Conservation (phyloP, 2,329 filamentous ascomycete genomes). For the Sporothrix curviconia region DNA sequence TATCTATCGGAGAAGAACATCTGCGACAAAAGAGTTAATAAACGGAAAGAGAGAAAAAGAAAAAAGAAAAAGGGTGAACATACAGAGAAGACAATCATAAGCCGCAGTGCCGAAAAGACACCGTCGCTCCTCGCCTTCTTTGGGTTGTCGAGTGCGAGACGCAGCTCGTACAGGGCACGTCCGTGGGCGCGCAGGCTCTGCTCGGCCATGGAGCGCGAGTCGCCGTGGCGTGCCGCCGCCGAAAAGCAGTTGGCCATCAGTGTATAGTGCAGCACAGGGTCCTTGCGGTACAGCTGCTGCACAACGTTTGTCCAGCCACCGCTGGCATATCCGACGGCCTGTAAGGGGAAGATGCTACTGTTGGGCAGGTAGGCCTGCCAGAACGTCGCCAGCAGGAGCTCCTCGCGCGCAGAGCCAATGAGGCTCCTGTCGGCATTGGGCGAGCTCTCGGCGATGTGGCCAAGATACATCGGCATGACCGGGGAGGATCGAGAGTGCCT, state of each 20-base stretch:
- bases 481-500: background rate
- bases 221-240: slow-evolving; percentile 11
- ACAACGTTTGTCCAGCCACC: slow-evolving; percentile 21
- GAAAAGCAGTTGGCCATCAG: slow-evolving; percentile 20
- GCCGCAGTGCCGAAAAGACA: slow-evolving; percentile 19
- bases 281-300: slow-evolving; percentile 16
- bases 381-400: slow-evolving; percentile 16
- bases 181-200: slow-evolving; percentile 19
- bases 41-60: too few relatives aligned
- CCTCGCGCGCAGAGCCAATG: slow-evolving; percentile 11
- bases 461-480: slow-evolving; percentile 10
- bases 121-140: slow-evolving; percentile 18
- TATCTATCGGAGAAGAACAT: slow-evolving; percentile 21
- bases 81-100: slow-evolving; percentile 23
- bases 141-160: slow-evolving; percentile 16
- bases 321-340: slow-evolving; percentile 14
- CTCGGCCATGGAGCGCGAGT: slow-evolving; percentile 15
- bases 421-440: slow-evolving; percentile 10
- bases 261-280: slow-evolving; percentile 18
- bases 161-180: slow-evolving; percentile 18
- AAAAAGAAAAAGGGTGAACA: too few relatives aligned
- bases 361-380: slow-evolving; percentile 21
- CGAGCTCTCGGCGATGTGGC: background rate
- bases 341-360: slow-evolving; percentile 13
- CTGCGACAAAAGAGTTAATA: background rate